These are phyloP conservation scores for Penicillium olsonii DNA, from an alignment of 2,329 filamentous ascomycete species.

Conservation along the genomic window DNA sequence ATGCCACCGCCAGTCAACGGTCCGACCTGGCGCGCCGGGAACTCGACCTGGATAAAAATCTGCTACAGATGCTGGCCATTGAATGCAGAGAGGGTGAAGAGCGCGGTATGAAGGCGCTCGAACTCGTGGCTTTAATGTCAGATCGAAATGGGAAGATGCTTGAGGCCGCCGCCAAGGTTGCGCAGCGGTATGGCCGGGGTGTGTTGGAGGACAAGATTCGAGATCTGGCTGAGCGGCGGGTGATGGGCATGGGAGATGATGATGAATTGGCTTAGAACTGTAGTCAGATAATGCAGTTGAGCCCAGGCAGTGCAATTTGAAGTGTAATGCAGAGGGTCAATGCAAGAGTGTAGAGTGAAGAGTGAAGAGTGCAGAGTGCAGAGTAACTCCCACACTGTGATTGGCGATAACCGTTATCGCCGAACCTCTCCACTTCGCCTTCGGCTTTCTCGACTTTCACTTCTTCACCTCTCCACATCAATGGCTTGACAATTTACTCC, in stretches of 20 bases:
- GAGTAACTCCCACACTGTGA: conserved; percentile 3
- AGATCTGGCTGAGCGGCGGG: conserved; percentile 73
- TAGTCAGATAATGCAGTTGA: neutral
- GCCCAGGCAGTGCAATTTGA: neutral
- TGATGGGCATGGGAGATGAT: conserved; percentile 62
- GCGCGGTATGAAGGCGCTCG: conserved; percentile 88
- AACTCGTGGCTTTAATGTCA: conserved; percentile 82
- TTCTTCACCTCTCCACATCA: neutral
- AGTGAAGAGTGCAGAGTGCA: neutral
- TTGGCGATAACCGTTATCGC: conserved; percentile 9
- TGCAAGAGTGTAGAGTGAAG: neutral
- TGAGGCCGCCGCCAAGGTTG: conserved; percentile 87
- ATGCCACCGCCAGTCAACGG: conserved; percentile 65
- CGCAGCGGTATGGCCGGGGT: conserved; percentile 76
- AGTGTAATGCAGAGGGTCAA: neutral
- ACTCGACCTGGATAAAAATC: conserved; percentile 82
- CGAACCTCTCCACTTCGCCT: neutral
- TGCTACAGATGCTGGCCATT: conserved; percentile 82
- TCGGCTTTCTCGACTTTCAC: conserved; percentile 2
- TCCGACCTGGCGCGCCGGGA: conserved; percentile 69
- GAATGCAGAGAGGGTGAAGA: conserved; percentile 95
- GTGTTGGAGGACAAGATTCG: conserved; percentile 89
- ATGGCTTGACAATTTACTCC: conserved; percentile 21
- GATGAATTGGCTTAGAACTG: conserved; percentile 39
- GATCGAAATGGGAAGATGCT: conserved; percentile 86